Evolutionary conservation across 208 protist species (phyloP), one percentile per base, ranked within the genome.

Genomic region (Leishmania aethiopica): DNA sequence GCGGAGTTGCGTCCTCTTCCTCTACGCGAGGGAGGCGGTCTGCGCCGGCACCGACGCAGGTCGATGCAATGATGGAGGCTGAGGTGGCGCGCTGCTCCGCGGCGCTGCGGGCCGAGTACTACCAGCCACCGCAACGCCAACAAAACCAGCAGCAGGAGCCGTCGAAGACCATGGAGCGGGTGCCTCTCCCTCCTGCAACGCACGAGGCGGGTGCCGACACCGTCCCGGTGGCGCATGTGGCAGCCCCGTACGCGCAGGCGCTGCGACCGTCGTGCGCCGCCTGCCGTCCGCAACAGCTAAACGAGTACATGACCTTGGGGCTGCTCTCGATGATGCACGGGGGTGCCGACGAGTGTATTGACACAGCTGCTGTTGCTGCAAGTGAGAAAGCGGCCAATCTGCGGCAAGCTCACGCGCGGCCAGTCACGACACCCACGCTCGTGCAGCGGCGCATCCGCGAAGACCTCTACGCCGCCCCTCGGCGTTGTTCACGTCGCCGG

Each of bases 401-500:
- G 49, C 3, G 47, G 5, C 32, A 45, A 11, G 35, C 49, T 28
- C 47, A 42, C 25, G 22, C 32, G 49, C 5, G 1, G 51, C 51
- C 17, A 17, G 47, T 32, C 35, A n/a, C 47, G 13, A n/a, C 67
- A 19, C 6, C 67, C 15, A 75, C 75, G 55, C 51, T 57, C 32
- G 51, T 84, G 85, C 78, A 78, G 79, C 85, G 80, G 15, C 60
- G 51, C 22, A 66, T 83, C 32, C 85, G 82, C 17, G 75, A 84
- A 35, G 81, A 89, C 11, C 85, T 89, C 51, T 89, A 89, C 79
- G 79, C 81, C 17, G 55, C 82, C 19, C 81, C 77, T 28, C 84
- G 74, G 35, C 74, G 32, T n/a, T 55, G 37, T 17, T 45, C 6
- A 2, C 49, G 37, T 49, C 53, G 40, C 49, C 53, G 25, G 32